phyloP scores from a whole-genome alignment of 352 stramenopile genomes.

The Globisporangium nodosum region DNA sequence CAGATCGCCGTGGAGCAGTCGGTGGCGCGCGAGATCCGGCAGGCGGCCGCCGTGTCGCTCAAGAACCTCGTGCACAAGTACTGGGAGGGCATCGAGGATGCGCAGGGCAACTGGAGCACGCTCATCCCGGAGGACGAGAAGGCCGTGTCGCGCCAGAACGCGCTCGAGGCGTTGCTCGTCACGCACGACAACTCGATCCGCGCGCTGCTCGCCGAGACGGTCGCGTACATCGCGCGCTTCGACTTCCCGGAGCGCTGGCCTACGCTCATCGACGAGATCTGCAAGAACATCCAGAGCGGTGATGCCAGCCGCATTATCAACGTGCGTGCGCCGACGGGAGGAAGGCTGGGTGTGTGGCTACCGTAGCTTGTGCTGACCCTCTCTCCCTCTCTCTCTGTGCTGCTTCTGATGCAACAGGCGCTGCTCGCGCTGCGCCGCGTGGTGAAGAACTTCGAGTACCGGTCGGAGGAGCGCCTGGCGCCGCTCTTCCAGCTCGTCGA shows the following conservation, averaged over 20 bases:
- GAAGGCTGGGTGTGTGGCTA: constrained; percentile 21
- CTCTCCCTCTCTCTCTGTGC: not conserved
- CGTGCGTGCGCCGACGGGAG: not conserved
- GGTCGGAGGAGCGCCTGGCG: constrained; percentile 80
- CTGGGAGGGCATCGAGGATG: constrained; percentile 83
- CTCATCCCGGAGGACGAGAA: constrained; percentile 67
- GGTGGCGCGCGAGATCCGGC: constrained; percentile 82
- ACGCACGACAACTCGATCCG: constrained; percentile 88
- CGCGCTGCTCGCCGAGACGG: constrained; percentile 91
- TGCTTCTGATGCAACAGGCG: constrained; percentile 20
- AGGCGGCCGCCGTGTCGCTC: constrained; percentile 92
- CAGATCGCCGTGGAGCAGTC: constrained; percentile 71
- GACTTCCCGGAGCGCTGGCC: constrained; percentile 96
- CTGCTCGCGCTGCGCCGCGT: constrained; percentile 94
- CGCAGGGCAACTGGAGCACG: constrained; percentile 65
- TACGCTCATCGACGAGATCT: constrained; percentile 84
- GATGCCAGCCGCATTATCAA: constrained; percentile 85
- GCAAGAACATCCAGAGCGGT: constrained; percentile 87
- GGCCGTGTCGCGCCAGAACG: constrained; percentile 57
- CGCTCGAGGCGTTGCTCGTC: constrained; percentile 77
- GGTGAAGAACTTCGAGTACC: constrained; percentile 98
- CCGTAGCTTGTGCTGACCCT: constrained; percentile 12
- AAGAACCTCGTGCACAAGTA: constrained; percentile 96
- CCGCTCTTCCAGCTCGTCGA: constrained; percentile 92
- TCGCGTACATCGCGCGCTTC: constrained; percentile 92